A percentile compares a stretch with the other conserved stretches of the same genome.
Evolutionary conservation across 2,329 filamentous ascomycete genomes (phyloP).

Genomic region (Emmonsiellopsis sp.): DNA sequence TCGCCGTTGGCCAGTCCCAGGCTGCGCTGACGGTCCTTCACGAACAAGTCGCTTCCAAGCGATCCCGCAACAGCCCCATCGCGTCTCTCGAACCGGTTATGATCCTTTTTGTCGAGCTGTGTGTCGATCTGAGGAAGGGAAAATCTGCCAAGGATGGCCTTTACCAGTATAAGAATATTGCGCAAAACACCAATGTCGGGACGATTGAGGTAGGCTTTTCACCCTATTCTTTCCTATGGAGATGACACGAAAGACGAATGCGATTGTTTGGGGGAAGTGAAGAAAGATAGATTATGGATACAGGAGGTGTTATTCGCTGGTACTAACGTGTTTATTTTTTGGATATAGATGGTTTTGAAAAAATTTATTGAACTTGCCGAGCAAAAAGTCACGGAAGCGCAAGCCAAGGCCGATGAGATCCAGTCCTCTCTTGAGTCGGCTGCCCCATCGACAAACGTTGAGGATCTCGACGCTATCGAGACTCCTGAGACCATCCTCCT

Average conservation of each 20-base stretch:
- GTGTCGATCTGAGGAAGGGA: conserved; percentile 94
- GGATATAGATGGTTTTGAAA: conserved; percentile 71
- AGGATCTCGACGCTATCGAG: conserved; percentile 93
- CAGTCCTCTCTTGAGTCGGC: conserved; percentile 77
- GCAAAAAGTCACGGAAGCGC: conserved; percentile 89
- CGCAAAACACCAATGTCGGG: conserved; percentile 95
- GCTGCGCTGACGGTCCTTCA: conserved; percentile 91
- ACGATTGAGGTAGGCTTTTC: conserved; percentile 71
- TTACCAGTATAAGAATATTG: conserved; percentile 99
- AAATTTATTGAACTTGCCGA: conserved; percentile 97
- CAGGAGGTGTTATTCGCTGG: background rate
- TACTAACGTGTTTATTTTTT: background rate
- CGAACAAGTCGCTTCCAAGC: conserved; percentile 98
- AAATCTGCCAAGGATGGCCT: conserved; percentile 98
- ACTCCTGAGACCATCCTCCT: conserved; percentile 97
- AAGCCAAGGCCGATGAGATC: conserved; percentile 91
- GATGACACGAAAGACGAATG: background rate
- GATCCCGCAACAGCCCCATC: conserved; percentile 95
- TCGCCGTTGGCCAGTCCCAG: conserved; percentile 87
- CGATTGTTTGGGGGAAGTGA: background rate
- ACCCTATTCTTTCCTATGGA: conserved; percentile 2
- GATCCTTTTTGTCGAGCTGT: conserved; percentile 93
- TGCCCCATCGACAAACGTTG: conserved; percentile 64
- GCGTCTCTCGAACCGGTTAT: conserved; percentile 94
- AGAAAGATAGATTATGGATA: background rate